Percentiles rank a stretch among this genome's conserved stretches.
Evolutionary conservation across 495 filamentous ascomycete species (phyloP).

Genomic region (Aspergillus affinis): DNA sequence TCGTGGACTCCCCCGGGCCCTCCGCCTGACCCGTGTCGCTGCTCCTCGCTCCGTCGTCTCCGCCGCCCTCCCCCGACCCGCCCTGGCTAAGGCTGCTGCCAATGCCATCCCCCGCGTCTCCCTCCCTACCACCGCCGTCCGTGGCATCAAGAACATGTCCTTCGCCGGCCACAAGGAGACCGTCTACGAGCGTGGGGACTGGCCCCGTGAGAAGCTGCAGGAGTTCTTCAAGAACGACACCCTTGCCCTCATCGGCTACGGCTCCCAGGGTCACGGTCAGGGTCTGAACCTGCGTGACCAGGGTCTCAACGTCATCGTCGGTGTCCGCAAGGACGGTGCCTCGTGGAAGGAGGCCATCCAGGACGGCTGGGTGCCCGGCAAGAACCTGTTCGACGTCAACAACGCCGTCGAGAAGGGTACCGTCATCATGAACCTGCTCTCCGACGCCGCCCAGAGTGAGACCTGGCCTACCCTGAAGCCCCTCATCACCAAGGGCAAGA

Average conservation of each 20-base stretch:
- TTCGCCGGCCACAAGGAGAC: slow-evolving; percentile 91
- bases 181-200: slow-evolving; percentile 97
- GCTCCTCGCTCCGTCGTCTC: slow-evolving; percentile 53
- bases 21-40: slow-evolving; percentile 73
- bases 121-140: slow-evolving; percentile 53
- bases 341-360: slow-evolving; percentile 97
- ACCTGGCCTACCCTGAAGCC: slow-evolving; percentile 99
- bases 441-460: slow-evolving; percentile 95
- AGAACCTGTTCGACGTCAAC: slow-evolving; percentile 96
- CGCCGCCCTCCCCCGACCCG: slow-evolving; percentile 45
- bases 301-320: slow-evolving; percentile 96
- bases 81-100: slow-evolving; percentile 38
- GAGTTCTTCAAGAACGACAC: slow-evolving; percentile 99
- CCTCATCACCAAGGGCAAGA: slow-evolving; percentile 98
- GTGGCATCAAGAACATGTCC: slow-evolving; percentile 61
- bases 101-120: slow-evolving; percentile 42
- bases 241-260: slow-evolving; percentile 98
- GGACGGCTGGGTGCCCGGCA: slow-evolving; percentile 97
- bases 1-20: slow-evolving; percentile 75
- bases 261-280: slow-evolving; percentile 97
- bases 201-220: slow-evolving; percentile 97
- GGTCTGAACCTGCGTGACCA: slow-evolving; percentile 99
- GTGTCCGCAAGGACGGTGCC: slow-evolving; percentile 95
- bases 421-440: slow-evolving; percentile 98
- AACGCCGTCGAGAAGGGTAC: slow-evolving; percentile 92